phyloP scores from a whole-genome alignment of 305 asterid species.

The Fraxinus baroniana region DNA sequence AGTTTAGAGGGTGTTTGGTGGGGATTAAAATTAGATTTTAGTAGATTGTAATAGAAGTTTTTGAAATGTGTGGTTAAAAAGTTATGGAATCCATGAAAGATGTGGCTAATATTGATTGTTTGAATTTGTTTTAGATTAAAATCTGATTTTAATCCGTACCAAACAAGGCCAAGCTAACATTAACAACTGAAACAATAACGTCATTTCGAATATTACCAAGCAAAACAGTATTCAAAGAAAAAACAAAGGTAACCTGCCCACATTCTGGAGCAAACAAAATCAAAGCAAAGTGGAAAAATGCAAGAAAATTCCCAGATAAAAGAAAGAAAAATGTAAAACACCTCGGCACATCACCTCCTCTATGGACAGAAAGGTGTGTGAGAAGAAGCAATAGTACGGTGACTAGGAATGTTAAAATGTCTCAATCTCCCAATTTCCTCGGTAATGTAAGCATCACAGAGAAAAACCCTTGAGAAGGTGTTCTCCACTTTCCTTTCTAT shows the following conservation, averaged over 20 bases:
- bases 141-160: too few species aligned
- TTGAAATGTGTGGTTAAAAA: too few species aligned
- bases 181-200: too few species aligned
- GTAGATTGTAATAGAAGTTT: too few species aligned
- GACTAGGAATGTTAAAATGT: conserved; percentile 26
- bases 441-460: conserved; percentile 21
- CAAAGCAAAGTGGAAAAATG: not conserved
- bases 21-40: too few species aligned
- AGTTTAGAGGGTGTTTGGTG: too few species aligned
- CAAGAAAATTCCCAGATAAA: not conserved
- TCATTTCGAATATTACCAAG: not conserved
- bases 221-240: not conserved
- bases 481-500: conserved; percentile 27
- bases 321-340: not conserved
- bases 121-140: too few species aligned
- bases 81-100: too few species aligned
- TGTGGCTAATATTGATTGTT: too few species aligned
- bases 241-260: not conserved
- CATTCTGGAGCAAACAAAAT: not conserved
- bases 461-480: conserved; percentile 24
- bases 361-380: conserved; percentile 24
- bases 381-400: not conserved
- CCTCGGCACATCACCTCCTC: not conserved
- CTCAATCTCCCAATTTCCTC: conserved; percentile 29
- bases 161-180: not conserved